Conservation (phyloP, 768 basidiomycete genomes). For the Mycena polygramma region DNA sequence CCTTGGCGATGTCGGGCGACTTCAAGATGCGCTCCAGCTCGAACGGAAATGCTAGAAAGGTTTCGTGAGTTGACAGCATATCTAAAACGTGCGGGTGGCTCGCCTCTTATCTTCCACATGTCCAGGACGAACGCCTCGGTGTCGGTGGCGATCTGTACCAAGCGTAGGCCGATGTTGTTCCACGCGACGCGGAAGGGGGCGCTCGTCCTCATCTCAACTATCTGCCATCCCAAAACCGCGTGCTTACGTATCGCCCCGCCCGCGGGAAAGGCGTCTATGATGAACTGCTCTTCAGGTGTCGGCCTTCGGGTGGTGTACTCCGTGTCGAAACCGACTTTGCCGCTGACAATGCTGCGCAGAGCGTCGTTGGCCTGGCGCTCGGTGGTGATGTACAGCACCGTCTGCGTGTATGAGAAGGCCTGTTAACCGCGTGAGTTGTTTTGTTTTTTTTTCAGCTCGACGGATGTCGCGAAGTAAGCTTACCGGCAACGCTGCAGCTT, state of each 20-base stretch:
- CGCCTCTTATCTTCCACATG: slow-evolving; percentile 3
- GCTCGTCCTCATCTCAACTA: not conserved
- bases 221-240: slow-evolving; percentile 2
- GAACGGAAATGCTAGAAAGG: not conserved
- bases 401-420: not conserved
- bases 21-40: not conserved
- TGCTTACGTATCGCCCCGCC: not conserved
- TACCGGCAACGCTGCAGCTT: too few relatives aligned
- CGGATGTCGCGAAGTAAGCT: too few relatives aligned
- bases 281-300: not conserved
- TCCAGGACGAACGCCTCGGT: not conserved
- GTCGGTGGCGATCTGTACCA: not conserved
- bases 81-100: too few relatives aligned
- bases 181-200: not conserved
- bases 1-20: not conserved
- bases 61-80: too few relatives aligned
- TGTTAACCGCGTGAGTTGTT: not conserved
- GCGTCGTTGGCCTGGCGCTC: not conserved
- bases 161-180: not conserved
- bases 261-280: not conserved
- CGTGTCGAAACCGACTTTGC: slow-evolving; percentile 5
- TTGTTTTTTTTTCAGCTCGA: too few relatives aligned
- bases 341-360: not conserved
- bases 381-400: not conserved
- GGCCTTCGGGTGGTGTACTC: not conserved